Evolutionary conservation across 1,284 basidiomycete genomes (phyloP), one percentile per base, ranked within the genome.

Genomic region (Cutaneotrichosporon sp.): DNA sequence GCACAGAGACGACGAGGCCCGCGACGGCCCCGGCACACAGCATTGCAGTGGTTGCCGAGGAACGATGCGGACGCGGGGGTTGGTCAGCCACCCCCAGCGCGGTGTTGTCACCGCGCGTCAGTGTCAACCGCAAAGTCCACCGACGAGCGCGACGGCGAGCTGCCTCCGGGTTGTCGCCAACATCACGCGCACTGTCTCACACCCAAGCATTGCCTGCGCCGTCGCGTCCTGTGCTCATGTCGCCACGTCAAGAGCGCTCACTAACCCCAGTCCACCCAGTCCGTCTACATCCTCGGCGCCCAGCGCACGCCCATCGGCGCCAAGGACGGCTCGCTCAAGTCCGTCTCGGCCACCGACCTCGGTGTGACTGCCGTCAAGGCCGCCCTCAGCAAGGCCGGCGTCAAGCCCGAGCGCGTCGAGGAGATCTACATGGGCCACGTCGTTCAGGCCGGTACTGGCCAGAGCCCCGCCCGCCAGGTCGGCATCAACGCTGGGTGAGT

Each of bases 341-440:
- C 85, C 49, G 79, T 96, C 70, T 88, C 88, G 18, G 96, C 94
- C 21, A 84, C 90, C 49, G 86, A 97, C 72, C 86, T 99, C 59
- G 96, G 96, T 68, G 77, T 83, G 43, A 79, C 85, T 46, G 96
- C 90, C 45, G 83, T 97, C 72, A 96, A 93, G 77, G 87, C 88
- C 67, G 93, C 92, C 41, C 80, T 97, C 65, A 80, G 84, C 66
- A 81, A 85, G 53, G 85, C 86, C 42, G 84, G 86, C 53, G 81
- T 98, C 70, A 83, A 88, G 68, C 86, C 93, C 15, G 80, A 84
- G 8, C 76, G 83, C 59, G 85, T 92, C 44, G 91, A 98, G 77
- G 96, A 99, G 78, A 80, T 97, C 67, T 97, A 88, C 82, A 87
- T 97, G 72, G 96, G 96, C 63, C 93, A 98, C 70, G 90, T 94